Base-by-base conservation (phyloP, 1,284 basidiomycete genomes). In the Trametes versicolor region DNA sequence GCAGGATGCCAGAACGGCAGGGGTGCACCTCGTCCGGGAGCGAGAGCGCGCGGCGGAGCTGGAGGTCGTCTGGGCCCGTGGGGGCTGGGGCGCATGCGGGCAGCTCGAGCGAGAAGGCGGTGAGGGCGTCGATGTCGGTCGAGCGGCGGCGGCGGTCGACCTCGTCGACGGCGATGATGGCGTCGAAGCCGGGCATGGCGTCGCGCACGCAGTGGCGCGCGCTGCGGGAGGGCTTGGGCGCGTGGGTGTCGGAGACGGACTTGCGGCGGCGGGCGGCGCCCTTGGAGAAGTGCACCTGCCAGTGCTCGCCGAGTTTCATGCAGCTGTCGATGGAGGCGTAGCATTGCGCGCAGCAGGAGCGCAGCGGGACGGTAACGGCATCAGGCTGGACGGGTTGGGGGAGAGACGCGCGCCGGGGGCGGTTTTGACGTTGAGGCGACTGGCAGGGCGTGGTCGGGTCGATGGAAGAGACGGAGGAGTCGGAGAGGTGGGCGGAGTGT, bases 271-370 rank as follows among this genome's bases (percentile, higher is more conserved):
- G 81, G 47, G 81, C 78, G 5, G 90, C 90, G 7, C 85, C 87
- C 39, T 82, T 83, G 6, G 87, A 82, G 73, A 91, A 91, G 66
- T 79, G 83, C 70, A 86, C 86, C 62, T 83, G 75, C 86, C 84
- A 90, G 4, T 79, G 73, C 32, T 84, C 83, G 39, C 85, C 86
- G 62, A 82, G 76, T 34, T 78, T 73, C 32, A 82, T 65, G 53
- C 79, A 81, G 53, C 82, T 80, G 57, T 89, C 87, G 0, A 83
- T 84, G 60, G 80, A 78, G 37, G 75, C 70, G 47, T 81, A 78
- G 69, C 87, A 89, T 51, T 84, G 79, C n/a, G 78, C 69, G 65
- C 87, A 89, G 74, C 87, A 89, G n/a, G 83, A 77, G 27, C 87
- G 83, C 21, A 89, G 76, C 9, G 87, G 88, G 1, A 89, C 73